These are phyloP conservation scores for Paecilomyces sp. DNA, from an alignment of 2,329 filamentous ascomycete species.

Conservation along the genomic window DNA sequence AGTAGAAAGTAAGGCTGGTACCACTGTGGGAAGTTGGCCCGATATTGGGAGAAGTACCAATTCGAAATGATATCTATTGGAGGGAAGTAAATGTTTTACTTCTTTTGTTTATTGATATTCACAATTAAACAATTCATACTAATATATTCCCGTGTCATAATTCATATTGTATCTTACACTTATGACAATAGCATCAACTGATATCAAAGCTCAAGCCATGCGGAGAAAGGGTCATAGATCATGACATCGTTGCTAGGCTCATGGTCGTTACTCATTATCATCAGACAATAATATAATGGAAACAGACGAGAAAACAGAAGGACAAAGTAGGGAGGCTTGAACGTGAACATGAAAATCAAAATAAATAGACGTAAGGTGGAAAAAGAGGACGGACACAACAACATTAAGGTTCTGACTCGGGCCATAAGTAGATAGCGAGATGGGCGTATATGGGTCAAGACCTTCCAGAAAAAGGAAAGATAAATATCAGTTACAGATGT, in stretches of 20 bases:
- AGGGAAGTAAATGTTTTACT: not conserved
- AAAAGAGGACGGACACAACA: not conserved
- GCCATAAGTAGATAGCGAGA: not conserved
- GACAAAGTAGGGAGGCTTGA: not conserved
- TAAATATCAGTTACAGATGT: not conserved
- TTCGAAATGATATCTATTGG: too few relatives aligned
- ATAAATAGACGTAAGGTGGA: not conserved
- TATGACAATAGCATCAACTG: not conserved
- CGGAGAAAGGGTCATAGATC: not conserved
- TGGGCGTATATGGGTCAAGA: not conserved
- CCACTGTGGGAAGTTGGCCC: too few relatives aligned
- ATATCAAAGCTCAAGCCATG: not conserved
- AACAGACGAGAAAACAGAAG: too few relatives aligned
- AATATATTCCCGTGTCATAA: not conserved
- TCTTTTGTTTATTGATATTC: not conserved
- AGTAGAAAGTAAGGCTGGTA: too few relatives aligned
- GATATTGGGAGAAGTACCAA: too few relatives aligned
- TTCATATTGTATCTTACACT: not conserved
- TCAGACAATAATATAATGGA: not conserved
- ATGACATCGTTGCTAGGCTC: not conserved
- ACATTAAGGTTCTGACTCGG: not conserved
- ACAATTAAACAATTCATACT: not conserved
- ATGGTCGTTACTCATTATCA: not conserved
- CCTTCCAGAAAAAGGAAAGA: not conserved
- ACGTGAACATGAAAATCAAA: not conserved